phyloP scores from a whole-genome alignment of 2,329 filamentous ascomycete species.

The Fusarium marasasianum region DNA sequence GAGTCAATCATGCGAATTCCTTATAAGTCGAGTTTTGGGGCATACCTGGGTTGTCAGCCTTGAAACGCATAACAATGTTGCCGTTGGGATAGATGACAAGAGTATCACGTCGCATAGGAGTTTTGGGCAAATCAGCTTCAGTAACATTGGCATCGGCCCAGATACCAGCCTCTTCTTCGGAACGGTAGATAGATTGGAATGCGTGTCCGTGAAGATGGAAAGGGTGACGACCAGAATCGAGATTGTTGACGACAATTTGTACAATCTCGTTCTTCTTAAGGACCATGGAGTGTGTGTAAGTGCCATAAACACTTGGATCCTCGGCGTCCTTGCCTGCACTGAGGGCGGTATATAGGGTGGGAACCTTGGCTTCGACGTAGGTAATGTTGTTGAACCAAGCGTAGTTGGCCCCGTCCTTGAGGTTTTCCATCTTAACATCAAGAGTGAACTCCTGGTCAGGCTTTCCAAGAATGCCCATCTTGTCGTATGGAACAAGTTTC shows the following conservation, averaged over 20 bases:
- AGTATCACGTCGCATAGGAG: constrained; percentile 76
- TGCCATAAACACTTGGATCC: constrained; percentile 71
- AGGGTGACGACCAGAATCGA: constrained; percentile 75
- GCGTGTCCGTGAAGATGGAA: constrained; percentile 83
- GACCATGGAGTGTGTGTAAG: constrained; percentile 72
- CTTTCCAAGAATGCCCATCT: constrained; percentile 65
- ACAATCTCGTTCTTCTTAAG: constrained; percentile 73
- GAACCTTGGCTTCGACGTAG: constrained; percentile 78
- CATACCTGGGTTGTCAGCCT: constrained; percentile 71
- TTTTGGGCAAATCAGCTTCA: constrained; percentile 59
- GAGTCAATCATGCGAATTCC: neutral
- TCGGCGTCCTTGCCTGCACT: constrained; percentile 67
- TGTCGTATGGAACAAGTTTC: constrained; percentile 74
- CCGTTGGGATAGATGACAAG: constrained; percentile 72
- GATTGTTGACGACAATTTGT: constrained; percentile 79
- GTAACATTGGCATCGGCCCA: constrained; percentile 56
- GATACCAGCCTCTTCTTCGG: constrained; percentile 64
- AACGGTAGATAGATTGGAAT: constrained; percentile 75
- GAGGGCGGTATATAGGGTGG: constrained; percentile 80
- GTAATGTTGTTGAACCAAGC: constrained; percentile 82
- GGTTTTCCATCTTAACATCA: constrained; percentile 69
- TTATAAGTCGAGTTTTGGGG: neutral
- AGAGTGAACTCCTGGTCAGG: constrained; percentile 73
- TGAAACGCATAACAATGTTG: constrained; percentile 74
- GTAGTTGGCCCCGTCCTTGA: constrained; percentile 67